A percentile compares a stretch with the other conserved stretches of the same genome.
phyloP scores from a whole-genome alignment of 1,284 basidiomycete species.

The Sporisorium scitamineum region DNA sequence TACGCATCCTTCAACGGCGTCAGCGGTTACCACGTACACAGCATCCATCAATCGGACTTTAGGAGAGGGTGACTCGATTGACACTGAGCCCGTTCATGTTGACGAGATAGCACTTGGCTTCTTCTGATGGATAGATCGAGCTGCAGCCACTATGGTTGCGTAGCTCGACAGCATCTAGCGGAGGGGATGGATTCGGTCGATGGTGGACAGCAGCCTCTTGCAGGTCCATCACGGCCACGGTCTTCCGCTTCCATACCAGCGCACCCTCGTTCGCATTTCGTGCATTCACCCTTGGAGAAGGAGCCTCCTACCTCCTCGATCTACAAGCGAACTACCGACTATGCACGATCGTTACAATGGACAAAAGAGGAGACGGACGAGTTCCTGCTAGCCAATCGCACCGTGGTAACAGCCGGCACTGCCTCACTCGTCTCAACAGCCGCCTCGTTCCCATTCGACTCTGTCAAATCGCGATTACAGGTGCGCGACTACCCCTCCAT shows the following conservation, averaged over 20 bases:
- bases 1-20: background rate
- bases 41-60: no score
- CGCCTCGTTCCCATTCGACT: slow-evolving; percentile 68
- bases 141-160: slow-evolving; percentile 46
- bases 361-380: slow-evolving; percentile 49
- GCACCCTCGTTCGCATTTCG: slow-evolving; percentile 4
- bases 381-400: slow-evolving; percentile 59
- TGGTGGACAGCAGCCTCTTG: background rate
- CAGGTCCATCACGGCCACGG: slow-evolving; percentile 38
- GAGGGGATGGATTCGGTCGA: background rate
- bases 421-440: slow-evolving; percentile 66
- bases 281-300: slow-evolving; percentile 14
- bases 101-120: background rate
- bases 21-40: background rate
- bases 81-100: background rate
- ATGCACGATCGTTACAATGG: slow-evolving; percentile 29
- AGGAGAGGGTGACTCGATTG: no score
- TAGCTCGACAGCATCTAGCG: background rate
- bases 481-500: slow-evolving; percentile 67
- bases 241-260: background rate
- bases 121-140: slow-evolving; percentile 18
- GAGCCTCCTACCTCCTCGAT: slow-evolving; percentile 7
- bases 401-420: slow-evolving; percentile 64
- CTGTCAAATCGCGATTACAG: slow-evolving; percentile 65
- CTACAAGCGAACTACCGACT: slow-evolving; percentile 21